Conservation (phyloP, 768 basidiomycete genomes). For the Holtermannia corniformis region DNA sequence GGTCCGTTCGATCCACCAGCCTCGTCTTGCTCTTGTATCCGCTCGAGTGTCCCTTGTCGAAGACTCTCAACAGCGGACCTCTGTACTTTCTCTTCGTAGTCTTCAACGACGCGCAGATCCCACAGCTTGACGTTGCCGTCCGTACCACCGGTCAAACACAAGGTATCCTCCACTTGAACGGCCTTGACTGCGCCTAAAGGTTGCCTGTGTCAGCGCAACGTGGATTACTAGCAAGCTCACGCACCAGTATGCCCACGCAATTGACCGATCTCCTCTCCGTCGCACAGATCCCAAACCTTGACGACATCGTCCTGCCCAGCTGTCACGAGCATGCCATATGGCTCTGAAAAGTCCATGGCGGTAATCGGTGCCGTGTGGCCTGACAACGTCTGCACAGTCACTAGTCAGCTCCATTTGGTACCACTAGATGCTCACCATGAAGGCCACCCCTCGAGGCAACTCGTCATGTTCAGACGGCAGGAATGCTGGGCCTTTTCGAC, state of each 20-base stretch:
- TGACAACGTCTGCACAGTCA: conserved; percentile 58
- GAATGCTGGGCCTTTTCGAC: conserved; percentile 84
- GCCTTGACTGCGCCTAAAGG: conserved; percentile 57
- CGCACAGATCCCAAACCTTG: conserved; percentile 87
- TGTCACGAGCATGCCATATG: conserved; percentile 86
- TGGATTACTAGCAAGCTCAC: too few relatives aligned
- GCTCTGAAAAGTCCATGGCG: conserved; percentile 89
- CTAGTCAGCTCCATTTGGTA: not conserved
- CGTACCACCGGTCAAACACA: conserved; percentile 82
- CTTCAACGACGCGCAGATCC: conserved; percentile 78
- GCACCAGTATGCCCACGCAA: conserved; percentile 69
- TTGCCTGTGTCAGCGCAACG: not conserved
- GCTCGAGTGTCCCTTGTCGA: conserved; percentile 28
- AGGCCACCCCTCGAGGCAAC: conserved; percentile 84
- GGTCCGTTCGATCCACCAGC: conserved; percentile 24
- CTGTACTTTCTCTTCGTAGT: conserved; percentile 47
- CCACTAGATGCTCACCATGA: conserved; percentile 68
- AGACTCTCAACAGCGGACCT: conserved; percentile 12
- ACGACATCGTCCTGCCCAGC: conserved; percentile 81
- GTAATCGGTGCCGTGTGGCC: conserved; percentile 73
- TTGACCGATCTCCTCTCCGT: conserved; percentile 75
- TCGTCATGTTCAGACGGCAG: conserved; percentile 95
- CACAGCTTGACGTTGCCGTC: conserved; percentile 80
- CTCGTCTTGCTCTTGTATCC: conserved; percentile 27
- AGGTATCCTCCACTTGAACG: conserved; percentile 80